These are phyloP conservation scores for Rugonectria rugulosa DNA, from an alignment of 2,329 filamentous ascomycete genomes.

Conservation along the genomic window DNA sequence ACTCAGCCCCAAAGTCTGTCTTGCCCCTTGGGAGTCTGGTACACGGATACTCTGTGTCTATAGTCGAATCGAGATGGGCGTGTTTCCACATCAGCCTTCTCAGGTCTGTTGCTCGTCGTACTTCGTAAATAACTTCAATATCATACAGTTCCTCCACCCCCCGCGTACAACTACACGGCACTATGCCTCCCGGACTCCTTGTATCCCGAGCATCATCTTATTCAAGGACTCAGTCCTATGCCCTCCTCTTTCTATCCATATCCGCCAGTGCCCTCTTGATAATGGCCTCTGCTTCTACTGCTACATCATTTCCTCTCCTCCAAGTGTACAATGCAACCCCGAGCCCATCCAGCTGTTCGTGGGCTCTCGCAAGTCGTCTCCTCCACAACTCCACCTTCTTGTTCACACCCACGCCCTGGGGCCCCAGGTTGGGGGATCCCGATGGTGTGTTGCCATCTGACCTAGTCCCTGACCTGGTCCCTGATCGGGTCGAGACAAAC, in stretches of 20 bases:
- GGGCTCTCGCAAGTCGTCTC: slow-evolving; percentile 70
- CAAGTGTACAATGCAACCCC: slow-evolving; percentile 77
- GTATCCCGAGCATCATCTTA: no score
- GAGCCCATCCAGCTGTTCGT: slow-evolving; percentile 66
- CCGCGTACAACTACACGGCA: no score
- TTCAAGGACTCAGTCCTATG: background rate
- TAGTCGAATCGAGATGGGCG: no score
- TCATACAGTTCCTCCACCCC: no score
- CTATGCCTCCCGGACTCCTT: no score
- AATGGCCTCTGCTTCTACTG: slow-evolving; percentile 69
- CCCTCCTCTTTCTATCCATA: slow-evolving; percentile 43
- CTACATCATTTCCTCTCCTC: slow-evolving; percentile 75
- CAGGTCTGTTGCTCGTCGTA: no score
- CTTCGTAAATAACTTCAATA: no score
- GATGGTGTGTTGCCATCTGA: slow-evolving; percentile 45
- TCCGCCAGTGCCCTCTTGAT: slow-evolving; percentile 63
- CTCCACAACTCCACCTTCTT: slow-evolving; percentile 79
- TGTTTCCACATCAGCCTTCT: no score
- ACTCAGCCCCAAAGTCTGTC: no score
- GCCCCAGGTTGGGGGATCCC: slow-evolving; percentile 44
- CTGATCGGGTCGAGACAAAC: slow-evolving; percentile 36
- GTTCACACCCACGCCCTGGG: slow-evolving; percentile 53
- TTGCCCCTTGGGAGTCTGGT: no score
- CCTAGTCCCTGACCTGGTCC: slow-evolving; percentile 38
- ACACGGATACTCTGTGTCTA: no score